Evolutionary conservation across 176 grass and related monocot species (phyloP).

Genomic region (Eremochloa ophiuroides): DNA sequence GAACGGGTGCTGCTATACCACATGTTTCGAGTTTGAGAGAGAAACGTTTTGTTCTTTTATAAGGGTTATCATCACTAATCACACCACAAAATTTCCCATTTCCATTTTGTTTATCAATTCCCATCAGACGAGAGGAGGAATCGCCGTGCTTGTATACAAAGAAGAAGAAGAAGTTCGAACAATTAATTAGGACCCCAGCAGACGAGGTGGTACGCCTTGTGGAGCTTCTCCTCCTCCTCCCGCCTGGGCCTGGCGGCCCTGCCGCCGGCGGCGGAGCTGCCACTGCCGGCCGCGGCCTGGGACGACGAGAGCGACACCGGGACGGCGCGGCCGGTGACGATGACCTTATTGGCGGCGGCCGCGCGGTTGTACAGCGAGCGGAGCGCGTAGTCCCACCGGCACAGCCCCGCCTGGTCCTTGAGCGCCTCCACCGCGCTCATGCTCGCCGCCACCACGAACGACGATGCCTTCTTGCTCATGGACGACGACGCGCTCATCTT

Average conservation of each 20-base stretch:
- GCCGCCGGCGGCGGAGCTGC: background rate
- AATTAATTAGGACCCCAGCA: conserved; percentile 64
- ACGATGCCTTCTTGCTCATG: conserved; percentile 37
- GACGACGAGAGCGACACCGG: conserved; percentile 23
- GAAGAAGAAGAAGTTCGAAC: too few species aligned
- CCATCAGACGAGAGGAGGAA: background rate
- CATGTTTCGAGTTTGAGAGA: background rate
- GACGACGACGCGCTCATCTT: conserved; percentile 25
- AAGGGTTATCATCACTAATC: too few species aligned
- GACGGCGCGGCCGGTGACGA: conserved; percentile 24
- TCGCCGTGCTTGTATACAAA: too few species aligned
- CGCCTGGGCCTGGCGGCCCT: background rate
- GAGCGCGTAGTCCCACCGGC: conserved; percentile 68
- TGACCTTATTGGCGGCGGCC: background rate
- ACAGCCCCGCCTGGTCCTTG: conserved; percentile 71
- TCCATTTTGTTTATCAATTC: conserved; percentile 5
- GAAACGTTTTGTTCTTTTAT: too few species aligned
- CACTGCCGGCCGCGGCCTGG: background rate
- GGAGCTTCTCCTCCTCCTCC: conserved; percentile 46
- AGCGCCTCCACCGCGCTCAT: conserved; percentile 67
- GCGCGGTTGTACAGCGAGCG: conserved; percentile 36
- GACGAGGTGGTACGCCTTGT: conserved; percentile 65
- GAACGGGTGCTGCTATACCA: background rate
- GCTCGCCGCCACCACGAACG: conserved; percentile 51
- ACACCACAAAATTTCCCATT: background rate